phyloP scores from a whole-genome alignment of 2,329 filamentous ascomycete genomes.

The Sclerotinia glacialis region DNA sequence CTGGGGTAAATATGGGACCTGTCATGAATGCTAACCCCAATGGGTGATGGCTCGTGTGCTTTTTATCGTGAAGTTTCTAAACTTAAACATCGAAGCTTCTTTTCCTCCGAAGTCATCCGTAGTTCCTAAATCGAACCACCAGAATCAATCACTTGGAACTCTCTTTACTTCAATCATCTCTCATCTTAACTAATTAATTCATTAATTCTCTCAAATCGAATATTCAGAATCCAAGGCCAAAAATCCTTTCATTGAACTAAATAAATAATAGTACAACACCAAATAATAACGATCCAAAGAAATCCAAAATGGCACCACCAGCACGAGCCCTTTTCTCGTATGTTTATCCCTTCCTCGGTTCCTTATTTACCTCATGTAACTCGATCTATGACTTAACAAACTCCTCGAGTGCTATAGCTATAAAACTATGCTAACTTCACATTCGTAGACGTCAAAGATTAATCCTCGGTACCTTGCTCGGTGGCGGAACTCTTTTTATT shows the following conservation, averaged over 20 bases:
- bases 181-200: neutral
- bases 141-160: neutral
- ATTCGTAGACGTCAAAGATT: constrained; percentile 35
- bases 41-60: constrained; percentile 17
- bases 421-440: neutral
- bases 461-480: constrained; percentile 35
- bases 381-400: neutral
- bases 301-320: constrained; percentile 17
- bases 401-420: neutral
- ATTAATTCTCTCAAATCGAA: no score
- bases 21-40: neutral
- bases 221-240: neutral
- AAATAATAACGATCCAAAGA: neutral
- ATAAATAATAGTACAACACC: neutral
- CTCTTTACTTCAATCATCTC: neutral
- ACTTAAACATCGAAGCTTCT: neutral
- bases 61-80: constrained; percentile 6
- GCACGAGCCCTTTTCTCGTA: constrained; percentile 21
- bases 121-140: neutral
- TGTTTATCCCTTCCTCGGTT: neutral
- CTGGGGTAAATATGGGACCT: constrained; percentile 7
- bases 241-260: neutral
- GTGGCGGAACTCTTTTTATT: constrained; percentile 34
- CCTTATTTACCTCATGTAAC: no score
- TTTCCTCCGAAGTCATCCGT: constrained; percentile 2